Evolutionary conservation across 139 green algal species (phyloP), one percentile per base, ranked within the genome.

Genomic region (Zygnema cylindricum): DNA sequence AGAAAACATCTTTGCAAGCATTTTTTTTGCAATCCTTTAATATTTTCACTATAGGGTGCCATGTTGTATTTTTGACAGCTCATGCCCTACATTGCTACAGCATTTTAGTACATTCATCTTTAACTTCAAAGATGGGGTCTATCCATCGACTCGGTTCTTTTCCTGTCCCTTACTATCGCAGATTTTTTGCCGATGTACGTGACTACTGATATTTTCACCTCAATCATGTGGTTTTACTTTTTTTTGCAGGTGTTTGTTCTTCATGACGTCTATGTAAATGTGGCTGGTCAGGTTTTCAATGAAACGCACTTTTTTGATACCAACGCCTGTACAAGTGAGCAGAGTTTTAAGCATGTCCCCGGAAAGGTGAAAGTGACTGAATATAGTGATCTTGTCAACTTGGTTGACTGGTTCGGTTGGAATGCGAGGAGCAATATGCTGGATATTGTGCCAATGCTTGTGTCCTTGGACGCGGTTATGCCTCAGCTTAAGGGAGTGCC

Each of bases 341-440:
- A 76, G 30, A 55, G 40, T 63, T 86, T 86, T 63, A 55, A 23
- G 39, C 43, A 86, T 41, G 3, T 63, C 23, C 49, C 78, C 22
- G 40, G 36, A 35, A 30, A 30, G 33, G 69, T 41, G 1, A 22
- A 63, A 2, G 78, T 86, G 49, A 86, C 78, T 21, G 33, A 36
- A 35, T 86, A 76, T 63, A 16, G 21, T 41, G 78, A 86, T 38
- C 78, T 86, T 38, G 78, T 86, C 38, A 77, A 35, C 23, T 16
- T 86, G 11, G 78, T 86, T 0, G 78, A 86, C 78, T 86, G 78
- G 78, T 86, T 86, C 38, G 78, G 49, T 16, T 86, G 78, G 78
- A 41, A 57, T 41, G 43, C 78, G 1, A 22, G 39, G 23, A 63
- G 49, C 78, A 86, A 41, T 25, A 55, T 86, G 78, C 78, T 86